Conservation (phyloP, 345 rosid genomes). For the Sonneratia caseolaris region DNA sequence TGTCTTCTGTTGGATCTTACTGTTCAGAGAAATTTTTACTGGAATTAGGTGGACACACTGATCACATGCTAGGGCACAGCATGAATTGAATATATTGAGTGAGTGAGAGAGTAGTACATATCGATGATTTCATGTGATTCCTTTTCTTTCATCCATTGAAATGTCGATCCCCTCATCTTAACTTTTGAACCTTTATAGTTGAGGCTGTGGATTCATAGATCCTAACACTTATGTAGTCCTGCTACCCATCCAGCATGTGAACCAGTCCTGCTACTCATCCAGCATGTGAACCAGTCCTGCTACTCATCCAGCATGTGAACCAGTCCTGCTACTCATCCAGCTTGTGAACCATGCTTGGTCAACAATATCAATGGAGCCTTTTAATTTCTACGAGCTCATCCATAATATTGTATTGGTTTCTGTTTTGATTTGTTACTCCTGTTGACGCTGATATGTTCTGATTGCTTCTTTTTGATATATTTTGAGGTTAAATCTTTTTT, state of each 20-base stretch:
- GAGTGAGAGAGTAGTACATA: not conserved
- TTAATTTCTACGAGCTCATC: too few species aligned
- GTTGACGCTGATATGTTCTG: not conserved
- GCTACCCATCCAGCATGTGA: too few species aligned
- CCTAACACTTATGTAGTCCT: not conserved
- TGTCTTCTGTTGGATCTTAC: not conserved
- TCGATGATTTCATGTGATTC: too few species aligned
- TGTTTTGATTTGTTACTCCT: not conserved
- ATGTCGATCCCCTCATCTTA: too few species aligned
- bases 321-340: too few species aligned
- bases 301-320: too few species aligned
- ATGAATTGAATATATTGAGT: not conserved
- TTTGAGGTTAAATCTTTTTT: not conserved
- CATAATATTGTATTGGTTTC: too few species aligned
- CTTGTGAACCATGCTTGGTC: too few species aligned
- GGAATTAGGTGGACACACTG: not conserved
- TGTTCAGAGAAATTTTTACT: not conserved
- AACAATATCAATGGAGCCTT: too few species aligned
- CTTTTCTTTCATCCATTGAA: too few species aligned
- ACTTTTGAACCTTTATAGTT: not conserved
- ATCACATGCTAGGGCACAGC: not conserved
- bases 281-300: too few species aligned
- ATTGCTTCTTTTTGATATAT: not conserved
- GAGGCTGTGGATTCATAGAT: not conserved
- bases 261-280: too few species aligned